These are phyloP conservation scores for Kwoniella heveanensis DNA, from an alignment of 768 basidiomycete species.

Conservation along the genomic window DNA sequence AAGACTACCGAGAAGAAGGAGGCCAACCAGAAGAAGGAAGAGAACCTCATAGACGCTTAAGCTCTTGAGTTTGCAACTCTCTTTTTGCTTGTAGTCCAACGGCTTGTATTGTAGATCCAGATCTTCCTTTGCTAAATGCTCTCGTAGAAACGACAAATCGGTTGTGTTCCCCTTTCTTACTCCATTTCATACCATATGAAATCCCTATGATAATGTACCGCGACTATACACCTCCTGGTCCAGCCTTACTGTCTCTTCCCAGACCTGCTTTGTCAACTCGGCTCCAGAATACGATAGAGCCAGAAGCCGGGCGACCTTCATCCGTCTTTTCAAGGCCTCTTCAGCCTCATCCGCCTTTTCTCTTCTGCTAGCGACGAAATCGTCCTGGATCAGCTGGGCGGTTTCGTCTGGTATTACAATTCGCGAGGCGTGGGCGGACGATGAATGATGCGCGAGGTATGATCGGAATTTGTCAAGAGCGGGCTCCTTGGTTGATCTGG, in stretches of 20 bases:
- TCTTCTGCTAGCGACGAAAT: conserved; percentile 39
- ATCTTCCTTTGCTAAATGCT: neutral
- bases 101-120: neutral
- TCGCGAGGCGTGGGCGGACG: conserved; percentile 22
- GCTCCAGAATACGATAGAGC: conserved; percentile 35
- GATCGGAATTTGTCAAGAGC: conserved; percentile 17
- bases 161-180: neutral
- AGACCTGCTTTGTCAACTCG: conserved; percentile 29
- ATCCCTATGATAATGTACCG: conserved; percentile 1
- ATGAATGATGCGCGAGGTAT: conserved; percentile 20
- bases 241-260: conserved; percentile 35
- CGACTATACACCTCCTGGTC: conserved; percentile 26
- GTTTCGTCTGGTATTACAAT: conserved; percentile 42
- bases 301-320: conserved; percentile 50
- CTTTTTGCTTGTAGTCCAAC: neutral
- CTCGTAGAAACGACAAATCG: neutral
- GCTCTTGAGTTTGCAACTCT: too few species aligned
- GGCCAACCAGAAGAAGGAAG: conserved; percentile 41
- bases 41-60: conserved; percentile 52
- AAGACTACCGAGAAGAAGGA: conserved; percentile 58
- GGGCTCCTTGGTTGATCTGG: neutral
- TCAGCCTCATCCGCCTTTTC: conserved; percentile 33
- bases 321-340: conserved; percentile 43
- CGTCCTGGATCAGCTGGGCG: conserved; percentile 45
- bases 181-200: neutral